A percentile compares a stretch with the other conserved stretches of the same genome.
These are phyloP conservation scores for Clonostachys rhizophaga DNA, from an alignment of 2,329 filamentous ascomycete genomes.

Conservation along the genomic window DNA sequence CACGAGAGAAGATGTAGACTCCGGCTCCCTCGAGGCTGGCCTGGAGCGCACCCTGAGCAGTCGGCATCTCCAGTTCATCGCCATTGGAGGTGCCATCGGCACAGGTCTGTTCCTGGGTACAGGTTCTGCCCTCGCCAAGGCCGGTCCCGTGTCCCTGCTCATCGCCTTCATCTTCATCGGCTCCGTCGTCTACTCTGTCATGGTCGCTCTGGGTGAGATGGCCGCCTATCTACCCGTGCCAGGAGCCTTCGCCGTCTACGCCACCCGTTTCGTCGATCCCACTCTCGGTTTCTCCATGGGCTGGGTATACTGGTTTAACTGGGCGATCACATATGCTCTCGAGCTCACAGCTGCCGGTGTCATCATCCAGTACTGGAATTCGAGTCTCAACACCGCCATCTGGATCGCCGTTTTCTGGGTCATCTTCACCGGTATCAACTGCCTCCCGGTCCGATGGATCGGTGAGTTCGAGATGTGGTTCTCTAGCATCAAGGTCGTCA, in stretches of 20 bases:
- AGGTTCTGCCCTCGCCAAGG: constrained; percentile 9
- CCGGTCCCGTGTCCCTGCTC: constrained; percentile 31
- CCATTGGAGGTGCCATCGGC: constrained; percentile 36
- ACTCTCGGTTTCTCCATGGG: constrained; percentile 27
- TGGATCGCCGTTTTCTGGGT: constrained; percentile 1
- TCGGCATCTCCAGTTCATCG: constrained; percentile 43
- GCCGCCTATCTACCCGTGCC: constrained; percentile 13
- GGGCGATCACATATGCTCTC: constrained; percentile 30
- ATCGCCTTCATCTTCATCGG: constrained; percentile 43
- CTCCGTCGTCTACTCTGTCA: constrained; percentile 49
- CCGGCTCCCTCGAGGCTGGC: constrained; percentile 20
- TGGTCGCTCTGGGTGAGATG: constrained; percentile 30
- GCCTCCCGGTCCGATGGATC: constrained; percentile 33
- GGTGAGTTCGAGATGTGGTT: constrained; percentile 50
- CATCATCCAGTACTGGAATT: constrained; percentile 33
- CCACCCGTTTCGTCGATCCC: constrained; percentile 14
- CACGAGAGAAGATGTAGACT: constrained; percentile 25
- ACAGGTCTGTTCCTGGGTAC: constrained; percentile 9
- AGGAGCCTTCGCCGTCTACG: constrained; percentile 11
- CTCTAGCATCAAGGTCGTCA: constrained; percentile 41
- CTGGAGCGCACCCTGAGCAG: constrained; percentile 16
- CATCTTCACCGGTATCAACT: constrained; percentile 15
- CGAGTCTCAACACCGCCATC: constrained; percentile 12
- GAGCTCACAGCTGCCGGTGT: constrained; percentile 40
- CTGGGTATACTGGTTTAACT: constrained; percentile 39